These are phyloP conservation scores for Barnettozyma wickerhamii DNA, from an alignment of 805 yeast species.

Conservation along the genomic window DNA sequence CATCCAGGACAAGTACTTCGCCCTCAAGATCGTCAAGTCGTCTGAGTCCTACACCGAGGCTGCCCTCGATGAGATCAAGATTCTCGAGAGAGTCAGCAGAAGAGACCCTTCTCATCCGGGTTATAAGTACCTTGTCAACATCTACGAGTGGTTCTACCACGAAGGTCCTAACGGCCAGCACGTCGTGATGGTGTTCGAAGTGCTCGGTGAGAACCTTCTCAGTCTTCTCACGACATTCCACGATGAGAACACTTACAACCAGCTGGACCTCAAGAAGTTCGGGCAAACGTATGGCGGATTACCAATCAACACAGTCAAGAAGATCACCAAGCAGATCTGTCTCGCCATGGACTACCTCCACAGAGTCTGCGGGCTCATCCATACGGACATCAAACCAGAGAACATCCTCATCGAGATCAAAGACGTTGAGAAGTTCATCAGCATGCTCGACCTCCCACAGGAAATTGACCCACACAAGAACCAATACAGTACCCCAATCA, in stretches of 20 bases:
- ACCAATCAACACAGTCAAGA: constrained; percentile 50
- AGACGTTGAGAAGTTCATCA: constrained; percentile 48
- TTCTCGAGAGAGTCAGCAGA: constrained; percentile 34
- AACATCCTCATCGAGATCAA: constrained; percentile 54
- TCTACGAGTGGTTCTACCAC: constrained; percentile 53
- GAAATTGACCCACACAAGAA: constrained; percentile 14
- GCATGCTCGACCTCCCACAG: constrained; percentile 3
- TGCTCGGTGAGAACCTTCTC: constrained; percentile 56
- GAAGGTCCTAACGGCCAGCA: constrained; percentile 61
- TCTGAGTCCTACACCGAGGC: constrained; percentile 51
- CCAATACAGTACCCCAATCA: constrained; percentile 14
- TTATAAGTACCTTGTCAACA: constrained; percentile 44
- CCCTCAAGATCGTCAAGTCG: constrained; percentile 58
- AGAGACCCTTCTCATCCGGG: constrained; percentile 43
- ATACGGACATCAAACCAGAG: constrained; percentile 75
- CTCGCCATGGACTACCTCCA: constrained; percentile 56
- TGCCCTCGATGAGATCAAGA: constrained; percentile 58
- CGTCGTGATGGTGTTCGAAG: constrained; percentile 64
- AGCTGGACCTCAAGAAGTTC: constrained; percentile 13
- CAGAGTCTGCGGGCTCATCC: constrained; percentile 59
- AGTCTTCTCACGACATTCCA: constrained; percentile 43
- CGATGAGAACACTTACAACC: not conserved
- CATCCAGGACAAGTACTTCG: constrained; percentile 42
- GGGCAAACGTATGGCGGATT: constrained; percentile 46
- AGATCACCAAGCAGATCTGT: constrained; percentile 51